phyloP scores from a whole-genome alignment of 179 eudicot genomes.

The Silene coronaria region DNA sequence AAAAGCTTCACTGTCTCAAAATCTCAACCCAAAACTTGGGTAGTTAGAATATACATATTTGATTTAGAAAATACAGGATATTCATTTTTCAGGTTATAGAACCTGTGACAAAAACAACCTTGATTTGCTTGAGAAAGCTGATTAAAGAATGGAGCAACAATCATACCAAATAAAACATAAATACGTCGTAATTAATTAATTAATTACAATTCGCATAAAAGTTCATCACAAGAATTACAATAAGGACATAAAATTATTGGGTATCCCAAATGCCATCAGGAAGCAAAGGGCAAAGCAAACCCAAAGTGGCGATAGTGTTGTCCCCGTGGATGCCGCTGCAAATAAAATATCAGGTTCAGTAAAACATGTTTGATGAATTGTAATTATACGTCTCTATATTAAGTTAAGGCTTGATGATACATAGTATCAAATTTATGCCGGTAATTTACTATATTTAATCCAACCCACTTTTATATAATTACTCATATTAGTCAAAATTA shows the following conservation, averaged over 20 bases:
- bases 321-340: neutral
- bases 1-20: neutral
- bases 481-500: no score
- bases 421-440: no score
- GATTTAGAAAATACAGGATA: neutral
- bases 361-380: no score
- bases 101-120: neutral
- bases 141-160: neutral
- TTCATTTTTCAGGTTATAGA: neutral
- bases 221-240: neutral
- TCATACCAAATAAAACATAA: neutral
- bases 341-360: no score
- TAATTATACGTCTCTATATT: no score
- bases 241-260: neutral
- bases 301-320: slow-evolving; percentile 2
- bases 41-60: neutral
- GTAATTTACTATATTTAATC: no score
- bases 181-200: no score
- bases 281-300: neutral
- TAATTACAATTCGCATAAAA: no score
- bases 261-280: neutral
- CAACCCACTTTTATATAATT: no score
- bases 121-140: neutral
- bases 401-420: no score
- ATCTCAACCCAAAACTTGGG: neutral